Evolutionary conservation across 495 filamentous ascomycete genomes (phyloP).

Genomic region (Beverwykella pulmonaria): DNA sequence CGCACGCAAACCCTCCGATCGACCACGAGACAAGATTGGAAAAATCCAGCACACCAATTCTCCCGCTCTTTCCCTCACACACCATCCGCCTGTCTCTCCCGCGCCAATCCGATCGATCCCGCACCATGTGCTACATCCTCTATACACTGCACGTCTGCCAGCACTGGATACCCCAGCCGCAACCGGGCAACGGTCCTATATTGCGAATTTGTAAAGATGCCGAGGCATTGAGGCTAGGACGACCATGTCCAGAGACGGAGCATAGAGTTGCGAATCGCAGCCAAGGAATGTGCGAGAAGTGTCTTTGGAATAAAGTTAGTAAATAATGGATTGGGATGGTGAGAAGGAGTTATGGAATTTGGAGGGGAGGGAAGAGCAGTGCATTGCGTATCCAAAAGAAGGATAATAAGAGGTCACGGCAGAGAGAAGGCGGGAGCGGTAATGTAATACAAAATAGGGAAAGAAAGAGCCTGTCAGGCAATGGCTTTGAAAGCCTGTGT

Average conservation of each 20-base stretch:
- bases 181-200: constrained; percentile 27
- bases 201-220: constrained; percentile 22
- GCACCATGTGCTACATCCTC: constrained; percentile 28
- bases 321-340: constrained; percentile 7
- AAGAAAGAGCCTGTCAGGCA: too few relatives aligned
- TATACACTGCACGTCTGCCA: constrained; percentile 31
- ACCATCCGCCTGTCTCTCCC: not conserved
- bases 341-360: not conserved
- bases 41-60: not conserved
- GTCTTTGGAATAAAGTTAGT: constrained; percentile 28
- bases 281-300: constrained; percentile 30
- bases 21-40: not conserved
- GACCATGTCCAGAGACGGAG: constrained; percentile 20
- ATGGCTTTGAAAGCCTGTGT: too few relatives aligned
- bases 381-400: too few relatives aligned
- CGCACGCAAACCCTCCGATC: not conserved
- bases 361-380: not conserved
- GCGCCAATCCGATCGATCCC: too few relatives aligned
- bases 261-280: constrained; percentile 24
- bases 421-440: too few relatives aligned
- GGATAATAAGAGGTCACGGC: too few relatives aligned
- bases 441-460: too few relatives aligned
- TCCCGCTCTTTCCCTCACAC: not conserved
- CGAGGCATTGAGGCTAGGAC: constrained; percentile 14
- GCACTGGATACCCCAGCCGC: constrained; percentile 31